Percentiles rank a stretch among this genome's conserved stretches.
phyloP scores from a whole-genome alignment of 2,329 filamentous ascomycete genomes.

The Periconia digitata region DNA sequence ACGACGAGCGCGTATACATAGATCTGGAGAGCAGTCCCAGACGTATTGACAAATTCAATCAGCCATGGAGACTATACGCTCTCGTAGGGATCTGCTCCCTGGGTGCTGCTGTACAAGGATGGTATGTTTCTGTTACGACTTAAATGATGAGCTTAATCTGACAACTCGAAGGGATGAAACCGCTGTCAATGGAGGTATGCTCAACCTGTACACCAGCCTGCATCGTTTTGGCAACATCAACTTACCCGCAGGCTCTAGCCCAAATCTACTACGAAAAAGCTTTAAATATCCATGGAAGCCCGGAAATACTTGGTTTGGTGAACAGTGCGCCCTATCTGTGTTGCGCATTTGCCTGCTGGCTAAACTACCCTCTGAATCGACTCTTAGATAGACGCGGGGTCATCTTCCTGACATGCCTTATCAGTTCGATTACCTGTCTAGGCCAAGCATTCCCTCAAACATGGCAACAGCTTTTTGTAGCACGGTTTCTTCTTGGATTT shows the following conservation, averaged over 20 bases:
- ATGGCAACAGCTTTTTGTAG: constrained; percentile 21
- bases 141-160: neutral
- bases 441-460: constrained; percentile 19
- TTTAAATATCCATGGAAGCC: too few species aligned
- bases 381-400: constrained; percentile 20
- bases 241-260: constrained; percentile 8
- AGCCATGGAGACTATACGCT: constrained; percentile 21
- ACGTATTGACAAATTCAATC: constrained; percentile 24
- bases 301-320: constrained; percentile 17
- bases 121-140: constrained; percentile 8
- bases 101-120: constrained; percentile 25
- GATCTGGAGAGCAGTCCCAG: constrained; percentile 16
- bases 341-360: constrained; percentile 21
- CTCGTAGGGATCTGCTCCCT: constrained; percentile 21
- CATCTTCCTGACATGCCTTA: constrained; percentile 23
- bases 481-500: constrained; percentile 19
- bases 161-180: constrained; percentile 16
- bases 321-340: constrained; percentile 24
- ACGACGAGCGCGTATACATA: constrained; percentile 13
- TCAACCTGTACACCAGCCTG: neutral
- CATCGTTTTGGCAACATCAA: neutral
- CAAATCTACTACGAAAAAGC: constrained; percentile 18
- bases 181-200: constrained; percentile 22
- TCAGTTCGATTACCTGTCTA: constrained; percentile 22
- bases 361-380: constrained; percentile 23